These are phyloP conservation scores for Amanita polypyramis DNA, from an alignment of 768 basidiomycete species.

Conservation along the genomic window DNA sequence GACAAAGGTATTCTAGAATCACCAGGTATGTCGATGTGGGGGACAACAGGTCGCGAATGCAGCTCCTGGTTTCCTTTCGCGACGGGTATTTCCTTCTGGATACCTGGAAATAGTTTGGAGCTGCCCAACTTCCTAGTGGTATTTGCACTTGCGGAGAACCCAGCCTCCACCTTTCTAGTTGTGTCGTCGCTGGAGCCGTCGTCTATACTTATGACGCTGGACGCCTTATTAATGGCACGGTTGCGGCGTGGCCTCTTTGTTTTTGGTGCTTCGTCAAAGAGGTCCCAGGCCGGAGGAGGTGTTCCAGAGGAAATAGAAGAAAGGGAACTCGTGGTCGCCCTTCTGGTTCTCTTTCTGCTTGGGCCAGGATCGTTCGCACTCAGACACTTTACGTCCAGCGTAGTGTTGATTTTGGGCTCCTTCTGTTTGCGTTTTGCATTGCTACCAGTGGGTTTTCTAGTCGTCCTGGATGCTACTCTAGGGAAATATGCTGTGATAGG, in stretches of 20 bases:
- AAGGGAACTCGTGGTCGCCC: background rate
- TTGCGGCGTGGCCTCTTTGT: background rate
- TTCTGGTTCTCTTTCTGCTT: background rate
- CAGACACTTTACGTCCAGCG: background rate
- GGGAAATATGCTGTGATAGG: slow-evolving; percentile 10
- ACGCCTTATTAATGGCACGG: background rate
- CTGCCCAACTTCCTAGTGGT: background rate
- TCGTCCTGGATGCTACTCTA: background rate
- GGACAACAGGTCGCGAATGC: background rate
- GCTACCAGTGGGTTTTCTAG: background rate
- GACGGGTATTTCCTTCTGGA: background rate
- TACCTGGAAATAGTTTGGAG: background rate
- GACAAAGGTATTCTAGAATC: background rate
- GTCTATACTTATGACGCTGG: slow-evolving; percentile 4
- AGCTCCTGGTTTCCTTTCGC: background rate
- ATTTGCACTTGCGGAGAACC: background rate
- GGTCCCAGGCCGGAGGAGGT: slow-evolving; percentile 4
- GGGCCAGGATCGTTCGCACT: background rate
- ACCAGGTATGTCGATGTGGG: background rate
- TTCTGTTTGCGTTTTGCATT: background rate
- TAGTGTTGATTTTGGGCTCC: background rate
- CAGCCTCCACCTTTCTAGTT: background rate
- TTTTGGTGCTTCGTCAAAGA: background rate
- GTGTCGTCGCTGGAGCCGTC: slow-evolving; percentile 1
- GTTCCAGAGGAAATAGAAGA: slow-evolving; percentile 1